These are phyloP conservation scores for Clarireedia paspali DNA, from an alignment of 2,329 filamentous ascomycete genomes.

Conservation along the genomic window DNA sequence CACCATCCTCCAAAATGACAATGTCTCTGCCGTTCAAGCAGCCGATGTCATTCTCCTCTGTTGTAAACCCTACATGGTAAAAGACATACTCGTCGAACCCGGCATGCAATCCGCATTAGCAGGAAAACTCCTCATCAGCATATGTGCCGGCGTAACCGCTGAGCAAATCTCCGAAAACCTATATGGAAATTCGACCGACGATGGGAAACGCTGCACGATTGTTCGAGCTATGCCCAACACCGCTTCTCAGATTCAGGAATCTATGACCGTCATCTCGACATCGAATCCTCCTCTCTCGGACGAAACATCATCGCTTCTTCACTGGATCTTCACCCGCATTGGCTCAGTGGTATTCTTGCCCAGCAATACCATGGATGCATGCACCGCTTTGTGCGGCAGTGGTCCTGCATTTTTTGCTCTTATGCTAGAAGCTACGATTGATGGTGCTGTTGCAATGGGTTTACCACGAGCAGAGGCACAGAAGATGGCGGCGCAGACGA, in stretches of 20 bases:
- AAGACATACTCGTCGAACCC: constrained; percentile 56
- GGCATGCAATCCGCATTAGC: constrained; percentile 66
- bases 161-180: constrained; percentile 55
- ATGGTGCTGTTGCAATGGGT: constrained; percentile 74
- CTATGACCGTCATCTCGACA: constrained; percentile 73
- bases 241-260: constrained; percentile 68
- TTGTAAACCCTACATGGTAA: constrained; percentile 73
- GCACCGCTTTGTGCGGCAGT: constrained; percentile 66
- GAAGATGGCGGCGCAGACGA: constrained; percentile 71
- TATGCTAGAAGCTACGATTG: constrained; percentile 66
- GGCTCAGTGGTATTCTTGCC: constrained; percentile 64
- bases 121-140: constrained; percentile 75
- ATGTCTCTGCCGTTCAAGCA: constrained; percentile 57
- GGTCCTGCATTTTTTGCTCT: constrained; percentile 67
- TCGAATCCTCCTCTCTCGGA: constrained; percentile 49
- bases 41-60: constrained; percentile 69
- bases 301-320: constrained; percentile 49
- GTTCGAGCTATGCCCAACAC: constrained; percentile 81
- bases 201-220: constrained; percentile 21
- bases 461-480: constrained; percentile 64
- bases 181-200: constrained; percentile 21
- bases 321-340: constrained; percentile 70
- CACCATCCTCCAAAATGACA: constrained; percentile 63
- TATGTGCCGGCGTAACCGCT: constrained; percentile 69
- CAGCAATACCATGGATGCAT: constrained; percentile 60